Percentiles rank a stretch among this genome's conserved stretches.
phyloP scores from a whole-genome alignment of 495 filamentous ascomycete genomes.

The Neurospora discreta region DNA sequence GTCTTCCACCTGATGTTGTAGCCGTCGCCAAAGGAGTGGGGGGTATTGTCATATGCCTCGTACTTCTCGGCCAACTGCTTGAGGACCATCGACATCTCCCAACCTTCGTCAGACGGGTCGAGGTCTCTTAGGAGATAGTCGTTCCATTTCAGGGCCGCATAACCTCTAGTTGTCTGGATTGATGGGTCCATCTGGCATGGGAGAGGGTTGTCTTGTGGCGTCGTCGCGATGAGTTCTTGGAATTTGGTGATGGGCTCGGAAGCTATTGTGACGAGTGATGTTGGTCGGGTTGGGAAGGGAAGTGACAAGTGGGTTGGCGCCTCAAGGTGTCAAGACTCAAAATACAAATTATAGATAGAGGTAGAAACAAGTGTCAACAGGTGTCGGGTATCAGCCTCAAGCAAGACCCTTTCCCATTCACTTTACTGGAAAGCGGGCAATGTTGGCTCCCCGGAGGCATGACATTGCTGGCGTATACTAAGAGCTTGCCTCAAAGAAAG shows the following conservation, averaged over 20 bases:
- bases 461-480: not conserved
- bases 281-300: not conserved
- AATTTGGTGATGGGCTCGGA: not conserved
- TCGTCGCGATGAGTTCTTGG: not conserved
- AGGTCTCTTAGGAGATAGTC: not conserved
- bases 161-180: not conserved
- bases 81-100: not conserved
- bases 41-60: not conserved
- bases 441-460: not conserved
- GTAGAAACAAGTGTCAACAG: not conserved
- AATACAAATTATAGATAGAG: too few species aligned
- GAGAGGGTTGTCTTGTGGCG: not conserved
- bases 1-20: not conserved
- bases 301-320: not conserved
- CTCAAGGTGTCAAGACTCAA: not conserved
- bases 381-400: not conserved
- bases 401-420: not conserved
- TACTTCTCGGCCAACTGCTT: not conserved
- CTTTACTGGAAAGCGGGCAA: not conserved
- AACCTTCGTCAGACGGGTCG: not conserved
- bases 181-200: not conserved
- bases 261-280: not conserved
- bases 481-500: not conserved
- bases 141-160: not conserved
- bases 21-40: not conserved